Percentiles rank a stretch among this genome's conserved stretches.
Conservation (phyloP, 345 rosid genomes). For the Psidium friedrichsthalianum region DNA sequence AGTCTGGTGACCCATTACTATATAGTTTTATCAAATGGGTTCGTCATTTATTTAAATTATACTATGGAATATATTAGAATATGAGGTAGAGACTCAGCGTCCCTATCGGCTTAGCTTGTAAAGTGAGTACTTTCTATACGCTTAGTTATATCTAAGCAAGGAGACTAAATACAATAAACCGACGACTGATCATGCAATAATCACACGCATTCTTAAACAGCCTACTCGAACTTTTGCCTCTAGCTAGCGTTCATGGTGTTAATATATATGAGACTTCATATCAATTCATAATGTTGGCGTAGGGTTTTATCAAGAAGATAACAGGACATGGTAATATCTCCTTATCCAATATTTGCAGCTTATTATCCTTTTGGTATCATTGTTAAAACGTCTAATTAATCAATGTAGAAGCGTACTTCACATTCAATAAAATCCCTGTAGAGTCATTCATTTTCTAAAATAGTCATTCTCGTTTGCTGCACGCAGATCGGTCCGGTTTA, state of each 20-base stretch:
- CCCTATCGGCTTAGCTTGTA: background rate
- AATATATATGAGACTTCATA: background rate
- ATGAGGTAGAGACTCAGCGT: background rate
- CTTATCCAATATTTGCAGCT: background rate
- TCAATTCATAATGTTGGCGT: background rate
- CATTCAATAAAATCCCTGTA: background rate
- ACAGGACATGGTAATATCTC: background rate
- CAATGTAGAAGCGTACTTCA: background rate
- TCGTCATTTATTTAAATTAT: background rate
- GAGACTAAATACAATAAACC: background rate
- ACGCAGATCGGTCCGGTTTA: background rate
- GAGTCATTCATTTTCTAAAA: background rate
- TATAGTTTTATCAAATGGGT: background rate
- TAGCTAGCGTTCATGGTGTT: background rate
- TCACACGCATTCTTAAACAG: background rate
- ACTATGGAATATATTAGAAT: background rate
- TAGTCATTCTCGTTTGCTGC: background rate
- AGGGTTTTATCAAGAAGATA: background rate
- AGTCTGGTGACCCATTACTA: background rate
- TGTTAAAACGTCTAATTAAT: background rate
- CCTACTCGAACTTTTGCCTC: background rate
- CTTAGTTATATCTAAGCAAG: background rate
- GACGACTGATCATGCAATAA: background rate
- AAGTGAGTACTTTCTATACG: background rate
- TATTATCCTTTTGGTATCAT: background rate